Evolutionary conservation across 352 stramenopile species (phyloP).

Genomic region (Elongisporangium prolatum): DNA sequence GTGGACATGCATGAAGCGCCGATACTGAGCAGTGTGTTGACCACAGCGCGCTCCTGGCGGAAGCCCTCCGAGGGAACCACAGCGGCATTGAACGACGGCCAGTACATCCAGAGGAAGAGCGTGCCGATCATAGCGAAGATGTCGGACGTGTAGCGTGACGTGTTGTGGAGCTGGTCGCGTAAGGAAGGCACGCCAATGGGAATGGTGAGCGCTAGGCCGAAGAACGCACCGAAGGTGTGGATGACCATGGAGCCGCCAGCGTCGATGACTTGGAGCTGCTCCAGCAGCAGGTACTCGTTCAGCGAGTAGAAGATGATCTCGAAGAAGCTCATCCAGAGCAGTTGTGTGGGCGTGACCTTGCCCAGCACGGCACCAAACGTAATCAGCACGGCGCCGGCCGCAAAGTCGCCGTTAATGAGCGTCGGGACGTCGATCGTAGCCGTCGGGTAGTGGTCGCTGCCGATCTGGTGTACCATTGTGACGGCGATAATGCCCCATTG

Average conservation of each 20-base stretch:
- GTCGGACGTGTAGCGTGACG: constrained; percentile 63
- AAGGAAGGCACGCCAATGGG: constrained; percentile 39
- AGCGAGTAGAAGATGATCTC: constrained; percentile 74
- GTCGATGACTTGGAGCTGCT: constrained; percentile 58
- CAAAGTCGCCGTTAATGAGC: constrained; percentile 82
- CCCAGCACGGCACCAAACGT: constrained; percentile 76
- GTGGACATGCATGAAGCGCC: constrained; percentile 45
- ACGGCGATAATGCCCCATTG: constrained; percentile 71
- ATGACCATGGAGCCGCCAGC: constrained; percentile 82
- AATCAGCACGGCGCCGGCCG: constrained; percentile 69
- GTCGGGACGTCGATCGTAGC: constrained; percentile 50
- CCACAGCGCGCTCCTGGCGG: constrained; percentile 62
- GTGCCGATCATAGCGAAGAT: constrained; percentile 83
- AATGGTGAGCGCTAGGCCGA: constrained; percentile 64
- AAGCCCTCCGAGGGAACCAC: constrained; percentile 48
- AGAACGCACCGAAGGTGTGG: constrained; percentile 82
- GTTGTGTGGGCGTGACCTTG: constrained; percentile 66
- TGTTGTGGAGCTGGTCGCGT: constrained; percentile 46
- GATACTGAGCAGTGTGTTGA: constrained; percentile 80
- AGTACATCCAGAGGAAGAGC: constrained; percentile 87
- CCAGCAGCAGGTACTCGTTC: constrained; percentile 71
- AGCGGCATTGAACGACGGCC: constrained; percentile 81
- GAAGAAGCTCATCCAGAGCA: constrained; percentile 74
- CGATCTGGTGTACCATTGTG: constrained; percentile 55
- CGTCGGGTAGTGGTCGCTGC: constrained; percentile 33